Evolutionary conservation across 805 yeast species (phyloP).

Genomic region (Wickerhamomyces strasburgensis): DNA sequence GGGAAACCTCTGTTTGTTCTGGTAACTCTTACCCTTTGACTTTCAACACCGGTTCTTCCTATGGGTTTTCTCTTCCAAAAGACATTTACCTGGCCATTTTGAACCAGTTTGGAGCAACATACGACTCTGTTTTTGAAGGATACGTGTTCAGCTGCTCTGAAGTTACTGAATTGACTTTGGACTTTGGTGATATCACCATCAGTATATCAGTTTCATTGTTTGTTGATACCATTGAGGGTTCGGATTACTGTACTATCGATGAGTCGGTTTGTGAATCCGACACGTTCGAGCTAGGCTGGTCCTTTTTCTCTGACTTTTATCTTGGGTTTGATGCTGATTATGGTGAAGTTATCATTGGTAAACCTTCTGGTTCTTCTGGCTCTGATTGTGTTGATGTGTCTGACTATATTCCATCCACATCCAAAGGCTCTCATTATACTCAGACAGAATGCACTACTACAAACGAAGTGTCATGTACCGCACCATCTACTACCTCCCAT

Average conservation of each 20-base stretch:
- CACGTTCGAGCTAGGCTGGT: slow-evolving; percentile 15
- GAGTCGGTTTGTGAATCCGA: slow-evolving; percentile 6
- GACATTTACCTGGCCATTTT: slow-evolving; percentile 11
- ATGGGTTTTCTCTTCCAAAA: slow-evolving; percentile 15
- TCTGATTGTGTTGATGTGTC: slow-evolving; percentile 8
- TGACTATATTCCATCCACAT: slow-evolving; percentile 6
- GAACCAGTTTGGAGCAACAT: slow-evolving; percentile 12
- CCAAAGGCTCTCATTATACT: slow-evolving; percentile 5
- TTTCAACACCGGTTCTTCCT: slow-evolving; percentile 16
- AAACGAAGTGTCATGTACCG: slow-evolving; percentile 1
- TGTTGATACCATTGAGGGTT: slow-evolving; percentile 7
- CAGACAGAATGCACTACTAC: slow-evolving; percentile 7
- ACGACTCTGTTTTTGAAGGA: slow-evolving; percentile 6
- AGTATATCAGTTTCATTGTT: slow-evolving; percentile 10
- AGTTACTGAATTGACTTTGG: slow-evolving; percentile 9
- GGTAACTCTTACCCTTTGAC: slow-evolving; percentile 11
- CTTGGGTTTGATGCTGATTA: slow-evolving; percentile 15
- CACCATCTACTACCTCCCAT: slow-evolving; percentile 9
- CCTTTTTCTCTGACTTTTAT: slow-evolving; percentile 13
- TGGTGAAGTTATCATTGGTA: slow-evolving; percentile 13
- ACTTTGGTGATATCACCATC: slow-evolving; percentile 15
- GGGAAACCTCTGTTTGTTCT: slow-evolving; percentile 8
- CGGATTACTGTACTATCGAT: slow-evolving; percentile 15
- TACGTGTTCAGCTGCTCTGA: slow-evolving; percentile 14
- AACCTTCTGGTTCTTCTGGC: slow-evolving; percentile 10